Base-by-base conservation (phyloP, 2,329 filamentous ascomycete species). In the Aaosphaeria arxii region DNA sequence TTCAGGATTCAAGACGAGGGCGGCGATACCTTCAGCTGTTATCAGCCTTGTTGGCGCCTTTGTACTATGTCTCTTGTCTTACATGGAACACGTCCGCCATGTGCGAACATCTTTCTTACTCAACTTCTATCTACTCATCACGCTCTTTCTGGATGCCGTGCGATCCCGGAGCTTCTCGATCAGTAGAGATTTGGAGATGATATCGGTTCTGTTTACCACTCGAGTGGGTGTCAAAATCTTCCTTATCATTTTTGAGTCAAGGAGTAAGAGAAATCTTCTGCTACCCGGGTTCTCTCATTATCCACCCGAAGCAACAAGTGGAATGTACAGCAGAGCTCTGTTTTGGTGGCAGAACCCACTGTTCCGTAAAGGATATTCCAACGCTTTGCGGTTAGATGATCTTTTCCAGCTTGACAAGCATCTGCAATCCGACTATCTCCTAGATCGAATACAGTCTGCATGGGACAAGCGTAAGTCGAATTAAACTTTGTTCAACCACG, bases 301-400 rank as follows among this genome's bases (percentile, higher is more conserved):
- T 39, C 77, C 79, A 1, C 73, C 71, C 0, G 81, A 84, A 56
- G 74, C 74, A 3, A 81, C 75, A 2, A 77, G 74, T 42, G 73
- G 78, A 3, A 64, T 79, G n/a, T 76, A 76, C 52, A 80, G 70
- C 50, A 67, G 70, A 40, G 64, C 63, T 0, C 62, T 79, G 9
- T 82, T 82, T 56, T 76, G 71, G 68, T 83, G 80, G 80, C 61
- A 82, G 43, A 80, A 77, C 48, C 70, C 72, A 2, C 58, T 84
- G 5, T 75, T 84, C 39, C 69, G 69, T 29, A 62, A 66, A 11
- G 79, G 80, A 0, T 81, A 74, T 62, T 71, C 62, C 4, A 75
- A 70, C 5, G 52, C 69, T 4, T 53, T 81, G 11, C 54, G 60
- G 1, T 63, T 79, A 0, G 71, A 75, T 6, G 76, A 78, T 47